A percentile compares a stretch with the other conserved stretches of the same genome.
Conservation (phyloP, 805 yeast species). For the Yarrowia sp. region DNA sequence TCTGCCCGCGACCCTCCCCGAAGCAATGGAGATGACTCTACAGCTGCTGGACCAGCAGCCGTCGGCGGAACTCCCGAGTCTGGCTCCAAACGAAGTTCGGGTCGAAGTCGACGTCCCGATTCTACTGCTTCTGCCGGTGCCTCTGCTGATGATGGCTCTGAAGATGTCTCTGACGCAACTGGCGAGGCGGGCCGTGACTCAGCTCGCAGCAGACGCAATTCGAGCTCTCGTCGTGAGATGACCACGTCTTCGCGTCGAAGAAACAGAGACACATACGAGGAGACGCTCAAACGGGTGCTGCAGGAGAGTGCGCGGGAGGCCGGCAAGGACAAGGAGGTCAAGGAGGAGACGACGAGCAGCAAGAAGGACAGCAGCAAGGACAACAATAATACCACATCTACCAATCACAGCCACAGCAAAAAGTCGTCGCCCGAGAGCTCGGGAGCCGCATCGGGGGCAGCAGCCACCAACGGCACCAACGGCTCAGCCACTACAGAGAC, state of each 20-base stretch:
- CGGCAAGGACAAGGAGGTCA: conserved; percentile 40
- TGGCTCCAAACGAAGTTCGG: conserved; percentile 13
- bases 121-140: conserved; percentile 37
- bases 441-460: neutral
- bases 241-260: conserved; percentile 38
- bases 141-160: conserved; percentile 39
- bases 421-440: conserved; percentile 45
- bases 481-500: conserved; percentile 18
- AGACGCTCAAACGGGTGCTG: conserved; percentile 52
- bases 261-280: conserved; percentile 46
- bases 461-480: conserved; percentile 16
- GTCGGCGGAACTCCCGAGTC: neutral
- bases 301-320: conserved; percentile 40
- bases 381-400: neutral
- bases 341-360: conserved; percentile 1
- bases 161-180: conserved; percentile 36
- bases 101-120: conserved; percentile 38
- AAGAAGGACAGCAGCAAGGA: neutral
- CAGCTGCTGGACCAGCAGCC: conserved; percentile 7
- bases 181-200: conserved; percentile 37
- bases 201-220: conserved; percentile 39
- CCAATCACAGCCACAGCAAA: conserved; percentile 37
- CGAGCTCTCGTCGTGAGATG: conserved; percentile 48
- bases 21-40: conserved; percentile 28
- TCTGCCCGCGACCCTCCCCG: conserved; percentile 38